Conservation (phyloP, 441 rosid genomes). For the Geranium incanum region DNA sequence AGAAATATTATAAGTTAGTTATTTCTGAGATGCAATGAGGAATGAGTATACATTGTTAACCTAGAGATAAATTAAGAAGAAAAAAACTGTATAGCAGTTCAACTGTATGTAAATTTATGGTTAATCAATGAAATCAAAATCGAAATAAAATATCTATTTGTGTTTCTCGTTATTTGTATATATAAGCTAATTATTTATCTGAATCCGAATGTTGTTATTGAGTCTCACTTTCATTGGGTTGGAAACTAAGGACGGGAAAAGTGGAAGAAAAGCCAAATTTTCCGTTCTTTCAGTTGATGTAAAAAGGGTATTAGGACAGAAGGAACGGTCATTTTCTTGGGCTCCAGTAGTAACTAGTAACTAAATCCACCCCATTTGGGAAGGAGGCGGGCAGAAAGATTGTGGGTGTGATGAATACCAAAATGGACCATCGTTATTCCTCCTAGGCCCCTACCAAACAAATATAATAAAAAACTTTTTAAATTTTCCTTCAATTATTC, state of each 20-base stretch:
- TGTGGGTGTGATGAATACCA: background rate
- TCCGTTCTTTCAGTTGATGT: background rate
- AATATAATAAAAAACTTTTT: background rate
- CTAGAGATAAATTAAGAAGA: background rate
- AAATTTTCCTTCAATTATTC: background rate
- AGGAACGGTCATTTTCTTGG: background rate
- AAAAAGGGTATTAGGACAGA: background rate
- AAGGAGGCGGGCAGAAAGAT: background rate
- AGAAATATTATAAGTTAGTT: background rate
- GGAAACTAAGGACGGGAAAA: background rate
- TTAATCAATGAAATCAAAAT: background rate
- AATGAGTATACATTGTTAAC: background rate
- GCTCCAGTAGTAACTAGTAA: background rate
- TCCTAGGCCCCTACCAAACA: background rate
- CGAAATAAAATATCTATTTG: background rate
- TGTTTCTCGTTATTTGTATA: background rate
- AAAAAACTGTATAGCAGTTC: background rate
- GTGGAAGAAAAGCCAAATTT: background rate
- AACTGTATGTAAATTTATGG: background rate
- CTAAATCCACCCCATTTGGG: background rate
- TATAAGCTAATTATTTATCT: background rate
- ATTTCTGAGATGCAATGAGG: background rate
- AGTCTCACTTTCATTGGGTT: background rate
- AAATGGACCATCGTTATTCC: background rate
- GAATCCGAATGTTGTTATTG: background rate